Conservation (phyloP, 2,329 filamentous ascomycete genomes). For the Phialocephala subalpina region DNA sequence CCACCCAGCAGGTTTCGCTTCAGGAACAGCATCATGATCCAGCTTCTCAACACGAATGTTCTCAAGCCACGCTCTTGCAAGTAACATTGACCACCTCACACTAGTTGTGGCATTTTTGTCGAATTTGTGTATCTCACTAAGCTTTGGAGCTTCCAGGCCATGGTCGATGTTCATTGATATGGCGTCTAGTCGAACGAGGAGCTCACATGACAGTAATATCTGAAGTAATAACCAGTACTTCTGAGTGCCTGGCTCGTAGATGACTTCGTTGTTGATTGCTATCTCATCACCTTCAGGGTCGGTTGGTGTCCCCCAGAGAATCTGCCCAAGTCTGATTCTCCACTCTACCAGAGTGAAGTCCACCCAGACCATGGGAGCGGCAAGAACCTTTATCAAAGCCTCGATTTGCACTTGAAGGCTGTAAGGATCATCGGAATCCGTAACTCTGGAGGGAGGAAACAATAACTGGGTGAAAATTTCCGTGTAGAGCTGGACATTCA, state of each 20-base stretch:
- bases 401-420: constrained; percentile 75
- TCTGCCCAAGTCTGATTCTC: constrained; percentile 76
- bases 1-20: constrained; percentile 54
- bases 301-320: constrained; percentile 68
- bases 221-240: constrained; percentile 74
- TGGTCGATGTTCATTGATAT: constrained; percentile 68
- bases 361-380: constrained; percentile 73
- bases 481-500: constrained; percentile 66
- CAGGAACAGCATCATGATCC: constrained; percentile 36
- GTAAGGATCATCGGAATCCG: constrained; percentile 65
- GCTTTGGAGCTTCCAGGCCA: constrained; percentile 58
- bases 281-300: constrained; percentile 60
- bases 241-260: constrained; percentile 64
- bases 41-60: constrained; percentile 67
- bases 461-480: constrained; percentile 68
- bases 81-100: constrained; percentile 72
- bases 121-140: constrained; percentile 66
- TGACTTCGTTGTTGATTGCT: constrained; percentile 57
- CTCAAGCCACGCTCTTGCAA: constrained; percentile 72
- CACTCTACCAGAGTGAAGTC: constrained; percentile 80
- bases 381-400: constrained; percentile 70
- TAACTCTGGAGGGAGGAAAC: constrained; percentile 62
- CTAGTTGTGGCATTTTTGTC: constrained; percentile 67
- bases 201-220: constrained; percentile 69
- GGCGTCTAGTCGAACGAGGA: constrained; percentile 70